These are phyloP conservation scores for Penicillium steckii DNA, from an alignment of 495 filamentous ascomycete species.

Conservation along the genomic window DNA sequence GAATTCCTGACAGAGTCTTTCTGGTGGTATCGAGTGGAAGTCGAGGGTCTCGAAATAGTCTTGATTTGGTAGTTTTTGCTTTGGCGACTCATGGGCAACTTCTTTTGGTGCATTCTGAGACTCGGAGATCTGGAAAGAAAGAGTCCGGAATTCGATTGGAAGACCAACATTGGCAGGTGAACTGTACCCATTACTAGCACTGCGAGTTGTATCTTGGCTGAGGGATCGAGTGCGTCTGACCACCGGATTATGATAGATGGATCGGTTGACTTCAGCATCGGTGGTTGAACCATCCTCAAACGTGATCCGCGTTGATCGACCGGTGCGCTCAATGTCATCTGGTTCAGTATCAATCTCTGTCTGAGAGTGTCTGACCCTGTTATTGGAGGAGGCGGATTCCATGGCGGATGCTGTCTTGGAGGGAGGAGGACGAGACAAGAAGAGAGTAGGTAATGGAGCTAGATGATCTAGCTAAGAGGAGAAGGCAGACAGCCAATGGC, in stretches of 20 bases:
- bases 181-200: constrained; percentile 13
- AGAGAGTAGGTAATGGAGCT: not conserved
- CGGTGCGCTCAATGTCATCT: constrained; percentile 13
- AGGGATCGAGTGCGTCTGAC: constrained; percentile 19
- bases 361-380: not conserved
- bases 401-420: constrained; percentile 9
- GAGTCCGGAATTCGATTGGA: constrained; percentile 46
- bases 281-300: constrained; percentile 20
- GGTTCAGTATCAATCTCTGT: constrained; percentile 22
- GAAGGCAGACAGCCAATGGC: constrained; percentile 14
- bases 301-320: constrained; percentile 16
- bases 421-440: not conserved
- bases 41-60: constrained; percentile 44
- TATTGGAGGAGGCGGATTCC: constrained; percentile 4
- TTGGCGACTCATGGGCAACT: constrained; percentile 7
- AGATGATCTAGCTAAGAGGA: not conserved
- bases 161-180: constrained; percentile 22
- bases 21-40: constrained; percentile 33
- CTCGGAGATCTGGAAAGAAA: constrained; percentile 47
- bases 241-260: constrained; percentile 20
- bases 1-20: constrained; percentile 32
- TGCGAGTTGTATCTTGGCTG: constrained; percentile 24
- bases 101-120: constrained; percentile 34
- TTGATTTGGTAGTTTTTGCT: constrained; percentile 30
- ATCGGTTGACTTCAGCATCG: constrained; percentile 18